Base-by-base conservation (phyloP, 805 yeast species). In the Naumovozyma dairenensis region DNA sequence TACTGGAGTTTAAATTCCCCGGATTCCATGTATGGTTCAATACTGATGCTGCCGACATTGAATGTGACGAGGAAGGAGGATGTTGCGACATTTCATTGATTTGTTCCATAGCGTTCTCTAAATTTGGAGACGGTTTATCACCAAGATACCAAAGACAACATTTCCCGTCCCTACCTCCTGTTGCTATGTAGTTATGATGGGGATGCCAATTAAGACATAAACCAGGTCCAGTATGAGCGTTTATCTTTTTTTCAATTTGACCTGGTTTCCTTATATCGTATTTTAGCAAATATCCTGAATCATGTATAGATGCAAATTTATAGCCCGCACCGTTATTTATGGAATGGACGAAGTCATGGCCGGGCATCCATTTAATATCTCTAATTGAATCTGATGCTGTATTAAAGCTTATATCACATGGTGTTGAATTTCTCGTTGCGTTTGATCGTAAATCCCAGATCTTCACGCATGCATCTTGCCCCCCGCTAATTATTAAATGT, bases 161-260 rank as follows among this genome's bases (percentile, higher is more conserved):
- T 37, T 56, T 55, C 34, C 80, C 79, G 57, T 92, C 98, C 47
- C 96, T 68, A 6, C 98, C 98, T 12, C 96, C 96, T 15, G 95
- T 83, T 4, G 79, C 77, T 15, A 92, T 71, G 47, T 78, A 82
- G 42, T 87, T 94, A 24, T 68, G 54, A 25, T 75, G 77, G 0
- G 93, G 94, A 51, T 87, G 95, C 77, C 94, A 86, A 47, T 84
- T 86, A 4, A 92, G 57, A 4, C 93, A 74, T 13, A 87, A 62
- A 0, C 94, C 97, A 2, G 95, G 94, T 0, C 94, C 94, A 2
- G 85, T 72, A 53, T 89, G 97, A 3, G 95, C 93, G 47, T 80
- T 82, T 53, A 92, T 69, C 38, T 78, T 75, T 33, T 77, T 65
- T 46, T 89, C 96, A 32, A 65, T 65, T 32, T 62, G 63, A 9